A percentile compares a stretch with the other conserved stretches of the same genome.
phyloP scores from a whole-genome alignment of 352 stramenopile species.

The Phytophthora pisi region DNA sequence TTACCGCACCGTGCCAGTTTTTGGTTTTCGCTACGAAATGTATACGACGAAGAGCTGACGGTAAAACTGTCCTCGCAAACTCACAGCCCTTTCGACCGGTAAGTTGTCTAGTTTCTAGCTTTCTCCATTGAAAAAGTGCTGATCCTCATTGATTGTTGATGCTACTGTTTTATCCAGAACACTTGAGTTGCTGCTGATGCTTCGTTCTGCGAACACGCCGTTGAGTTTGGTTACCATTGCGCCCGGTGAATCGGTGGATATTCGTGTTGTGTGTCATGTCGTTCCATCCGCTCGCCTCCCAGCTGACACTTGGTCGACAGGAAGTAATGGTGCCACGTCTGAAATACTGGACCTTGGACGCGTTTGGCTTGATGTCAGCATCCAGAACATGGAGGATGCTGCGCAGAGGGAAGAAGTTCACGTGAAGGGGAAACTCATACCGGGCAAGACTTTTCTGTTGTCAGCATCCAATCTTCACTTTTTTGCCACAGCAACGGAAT shows the following conservation, averaged over 20 bases:
- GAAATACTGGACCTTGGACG: slow-evolving; percentile 70
- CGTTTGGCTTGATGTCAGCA: slow-evolving; percentile 70
- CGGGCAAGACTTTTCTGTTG: slow-evolving; percentile 83
- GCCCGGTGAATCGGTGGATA: slow-evolving; percentile 83
- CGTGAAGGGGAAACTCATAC: slow-evolving; percentile 76
- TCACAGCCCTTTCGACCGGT: slow-evolving; percentile 54
- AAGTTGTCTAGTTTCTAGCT: slow-evolving; percentile 14
- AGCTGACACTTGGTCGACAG: slow-evolving; percentile 45
- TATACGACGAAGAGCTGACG: slow-evolving; percentile 86
- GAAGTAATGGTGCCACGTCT: slow-evolving; percentile 38
- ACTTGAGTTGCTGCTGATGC: slow-evolving; percentile 76
- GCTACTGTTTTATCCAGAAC: slow-evolving; percentile 40
- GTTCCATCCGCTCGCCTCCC: slow-evolving; percentile 67
- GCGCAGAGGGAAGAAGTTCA: slow-evolving; percentile 70
- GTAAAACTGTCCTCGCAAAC: slow-evolving; percentile 64
- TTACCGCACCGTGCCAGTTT: slow-evolving; percentile 64
- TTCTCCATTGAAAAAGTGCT: slow-evolving; percentile 8
- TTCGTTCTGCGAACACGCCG: slow-evolving; percentile 82
- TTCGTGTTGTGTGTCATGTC: slow-evolving; percentile 82
- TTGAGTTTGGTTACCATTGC: slow-evolving; percentile 67
- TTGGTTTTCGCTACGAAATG: slow-evolving; percentile 86
- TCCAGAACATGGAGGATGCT: slow-evolving; percentile 67
- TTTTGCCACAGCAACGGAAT: slow-evolving; percentile 66
- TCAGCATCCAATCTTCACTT: slow-evolving; percentile 84
- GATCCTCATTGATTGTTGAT: neutral